phyloP scores from a whole-genome alignment of 768 basidiomycete species.

The Hypholoma fasciculare region DNA sequence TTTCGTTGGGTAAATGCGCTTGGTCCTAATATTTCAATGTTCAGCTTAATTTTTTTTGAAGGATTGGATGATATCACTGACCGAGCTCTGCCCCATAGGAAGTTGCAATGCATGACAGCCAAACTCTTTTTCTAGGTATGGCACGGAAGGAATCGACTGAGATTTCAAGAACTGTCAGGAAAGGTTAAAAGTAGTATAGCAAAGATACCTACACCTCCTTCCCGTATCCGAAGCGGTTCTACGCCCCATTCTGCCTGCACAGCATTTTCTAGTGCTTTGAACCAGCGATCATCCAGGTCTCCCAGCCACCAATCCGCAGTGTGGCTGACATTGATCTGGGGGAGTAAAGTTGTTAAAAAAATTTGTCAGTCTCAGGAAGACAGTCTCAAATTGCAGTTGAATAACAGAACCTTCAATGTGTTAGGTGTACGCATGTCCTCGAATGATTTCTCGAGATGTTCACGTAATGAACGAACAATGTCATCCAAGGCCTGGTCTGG shows the following conservation, averaged over 20 bases:
- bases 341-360: too few species aligned
- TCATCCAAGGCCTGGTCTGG: slow-evolving; percentile 85
- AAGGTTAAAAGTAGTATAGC: neutral
- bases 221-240: slow-evolving; percentile 84
- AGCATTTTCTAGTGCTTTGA: slow-evolving; percentile 80
- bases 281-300: slow-evolving; percentile 81
- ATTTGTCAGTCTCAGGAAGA: neutral
- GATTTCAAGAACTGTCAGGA: slow-evolving; percentile 1
- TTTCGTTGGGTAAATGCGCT: slow-evolving; percentile 92
- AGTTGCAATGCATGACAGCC: slow-evolving; percentile 88
- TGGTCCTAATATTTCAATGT: slow-evolving; percentile 56
- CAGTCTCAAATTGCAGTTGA: neutral
- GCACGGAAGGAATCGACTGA: slow-evolving; percentile 92
- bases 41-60: slow-evolving; percentile 1
- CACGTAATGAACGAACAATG: slow-evolving; percentile 61
- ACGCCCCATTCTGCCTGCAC: slow-evolving; percentile 87
- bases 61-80: slow-evolving; percentile 33
- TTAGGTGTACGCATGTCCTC: slow-evolving; percentile 65
- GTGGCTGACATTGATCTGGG: slow-evolving; percentile 74
- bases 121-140: slow-evolving; percentile 92
- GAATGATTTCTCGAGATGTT: slow-evolving; percentile 63
- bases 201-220: slow-evolving; percentile 74
- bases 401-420: slow-evolving; percentile 54
- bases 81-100: slow-evolving; percentile 91
- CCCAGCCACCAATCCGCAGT: slow-evolving; percentile 98